phyloP scores from a whole-genome alignment of 2,329 filamentous ascomycete species.

The Rhexocercosporidium sp. region DNA sequence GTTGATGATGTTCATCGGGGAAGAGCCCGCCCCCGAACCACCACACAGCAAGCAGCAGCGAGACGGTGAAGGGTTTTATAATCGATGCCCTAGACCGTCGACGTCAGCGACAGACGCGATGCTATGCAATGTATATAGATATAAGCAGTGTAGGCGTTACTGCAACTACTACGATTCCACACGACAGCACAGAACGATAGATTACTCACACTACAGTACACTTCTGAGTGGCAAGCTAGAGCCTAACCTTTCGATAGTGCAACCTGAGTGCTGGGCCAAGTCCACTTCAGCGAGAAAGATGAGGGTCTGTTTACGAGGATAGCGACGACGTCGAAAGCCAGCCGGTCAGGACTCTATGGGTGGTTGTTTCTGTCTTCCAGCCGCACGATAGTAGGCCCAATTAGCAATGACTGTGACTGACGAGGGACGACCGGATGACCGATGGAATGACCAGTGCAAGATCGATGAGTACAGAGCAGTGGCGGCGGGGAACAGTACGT shows the following conservation, averaged over 20 bases:
- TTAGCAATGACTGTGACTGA: too few species aligned
- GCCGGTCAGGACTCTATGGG: too few species aligned
- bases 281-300: background rate
- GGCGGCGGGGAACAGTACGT: too few species aligned
- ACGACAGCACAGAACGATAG: too few species aligned
- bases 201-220: background rate
- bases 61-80: background rate
- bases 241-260: background rate
- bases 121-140: background rate
- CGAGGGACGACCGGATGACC: too few species aligned
- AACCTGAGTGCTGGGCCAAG: background rate
- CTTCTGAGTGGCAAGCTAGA: background rate
- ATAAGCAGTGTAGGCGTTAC: background rate
- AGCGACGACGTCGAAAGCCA: background rate
- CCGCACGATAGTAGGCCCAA: too few species aligned
- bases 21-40: conserved; percentile 6
- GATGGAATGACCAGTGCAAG: too few species aligned
- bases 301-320: background rate
- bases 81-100: background rate
- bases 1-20: conserved; percentile 7
- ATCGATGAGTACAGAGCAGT: too few species aligned
- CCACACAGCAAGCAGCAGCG: background rate
- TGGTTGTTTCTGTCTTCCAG: too few species aligned
- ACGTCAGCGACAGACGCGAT: background rate
- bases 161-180: background rate